Evolutionary conservation across 441 rosid species (phyloP).

Genomic region (Gossypium davidsonii): DNA sequence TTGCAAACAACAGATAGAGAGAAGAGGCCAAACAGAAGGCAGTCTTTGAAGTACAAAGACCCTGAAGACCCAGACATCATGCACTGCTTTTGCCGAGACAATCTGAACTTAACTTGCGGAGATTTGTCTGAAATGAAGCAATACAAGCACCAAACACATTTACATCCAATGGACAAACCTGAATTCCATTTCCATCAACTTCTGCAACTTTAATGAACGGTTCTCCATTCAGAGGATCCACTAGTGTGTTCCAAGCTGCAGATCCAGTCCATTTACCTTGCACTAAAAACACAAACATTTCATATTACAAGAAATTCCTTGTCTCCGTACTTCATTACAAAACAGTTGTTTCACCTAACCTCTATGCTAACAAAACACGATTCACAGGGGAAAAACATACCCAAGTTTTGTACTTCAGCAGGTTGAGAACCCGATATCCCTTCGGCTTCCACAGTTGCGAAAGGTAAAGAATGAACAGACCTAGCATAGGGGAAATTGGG

Average conservation of each 20-base stretch:
- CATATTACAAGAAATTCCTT: conserved; percentile 12
- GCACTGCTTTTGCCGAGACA: background rate
- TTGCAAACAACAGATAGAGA: background rate
- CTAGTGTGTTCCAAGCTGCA: conserved; percentile 46
- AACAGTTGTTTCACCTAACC: background rate
- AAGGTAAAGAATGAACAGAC: conserved; percentile 62
- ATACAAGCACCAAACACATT: background rate
- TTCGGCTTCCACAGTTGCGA: conserved; percentile 76
- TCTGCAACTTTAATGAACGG: conserved; percentile 82
- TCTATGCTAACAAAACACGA: background rate
- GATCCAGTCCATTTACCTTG: conserved; percentile 88
- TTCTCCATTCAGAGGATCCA: conserved; percentile 96
- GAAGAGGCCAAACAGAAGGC: background rate
- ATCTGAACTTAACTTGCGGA: background rate
- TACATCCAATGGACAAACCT: conserved; percentile 34
- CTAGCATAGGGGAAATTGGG: conserved; percentile 26
- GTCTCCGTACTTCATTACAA: background rate
- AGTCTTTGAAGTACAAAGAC: background rate
- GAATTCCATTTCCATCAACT: conserved; percentile 63
- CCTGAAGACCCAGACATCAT: background rate
- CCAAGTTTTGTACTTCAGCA: conserved; percentile 79
- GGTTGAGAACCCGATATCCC: conserved; percentile 78
- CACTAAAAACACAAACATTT: conserved; percentile 37
- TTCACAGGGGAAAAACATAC: conserved; percentile 27
- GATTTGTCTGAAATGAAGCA: background rate